Conservation (phyloP, 148 eudicot species). For the Spergularia marina region DNA sequence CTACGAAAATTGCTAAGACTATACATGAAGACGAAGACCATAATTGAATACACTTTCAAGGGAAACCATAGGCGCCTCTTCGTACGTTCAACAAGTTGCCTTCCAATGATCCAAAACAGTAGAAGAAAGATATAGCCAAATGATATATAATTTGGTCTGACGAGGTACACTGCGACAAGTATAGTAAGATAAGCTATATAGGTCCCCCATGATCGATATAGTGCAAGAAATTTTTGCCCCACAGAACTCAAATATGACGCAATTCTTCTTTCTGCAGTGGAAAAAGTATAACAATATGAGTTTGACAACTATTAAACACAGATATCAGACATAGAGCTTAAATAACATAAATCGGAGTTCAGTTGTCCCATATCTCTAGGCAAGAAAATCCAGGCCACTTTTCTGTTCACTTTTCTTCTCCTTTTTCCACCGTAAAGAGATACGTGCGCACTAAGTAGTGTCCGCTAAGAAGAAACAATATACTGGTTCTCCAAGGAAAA, state of each 20-base stretch:
- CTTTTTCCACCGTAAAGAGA: not conserved
- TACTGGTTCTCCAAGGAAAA: not conserved
- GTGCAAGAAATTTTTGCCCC: constrained; percentile 65
- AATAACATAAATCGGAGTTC: not conserved
- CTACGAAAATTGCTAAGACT: constrained; percentile 79
- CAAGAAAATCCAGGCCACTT: not conserved
- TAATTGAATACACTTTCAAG: constrained; percentile 72
- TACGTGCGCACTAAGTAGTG: not conserved
- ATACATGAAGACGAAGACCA: constrained; percentile 73
- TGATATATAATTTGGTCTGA: constrained; percentile 78
- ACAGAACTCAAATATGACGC: constrained; percentile 84
- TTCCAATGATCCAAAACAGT: constrained; percentile 89
- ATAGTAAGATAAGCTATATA: constrained; percentile 89
- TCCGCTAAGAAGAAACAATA: not conserved
- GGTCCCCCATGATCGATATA: constrained; percentile 88
- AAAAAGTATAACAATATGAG: constrained; percentile 12
- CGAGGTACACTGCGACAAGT: constrained; percentile 78
- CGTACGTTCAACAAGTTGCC: constrained; percentile 89
- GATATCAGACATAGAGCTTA: constrained; percentile 1
- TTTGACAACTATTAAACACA: not conserved
- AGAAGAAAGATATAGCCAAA: constrained; percentile 91
- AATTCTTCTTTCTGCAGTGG: constrained; percentile 78
- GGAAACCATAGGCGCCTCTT: constrained; percentile 91
- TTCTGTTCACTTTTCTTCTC: not conserved
- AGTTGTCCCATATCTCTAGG: not conserved